Evolutionary conservation across 208 protist genomes (phyloP).

Genomic region (Wallacemonas sp.): DNA sequence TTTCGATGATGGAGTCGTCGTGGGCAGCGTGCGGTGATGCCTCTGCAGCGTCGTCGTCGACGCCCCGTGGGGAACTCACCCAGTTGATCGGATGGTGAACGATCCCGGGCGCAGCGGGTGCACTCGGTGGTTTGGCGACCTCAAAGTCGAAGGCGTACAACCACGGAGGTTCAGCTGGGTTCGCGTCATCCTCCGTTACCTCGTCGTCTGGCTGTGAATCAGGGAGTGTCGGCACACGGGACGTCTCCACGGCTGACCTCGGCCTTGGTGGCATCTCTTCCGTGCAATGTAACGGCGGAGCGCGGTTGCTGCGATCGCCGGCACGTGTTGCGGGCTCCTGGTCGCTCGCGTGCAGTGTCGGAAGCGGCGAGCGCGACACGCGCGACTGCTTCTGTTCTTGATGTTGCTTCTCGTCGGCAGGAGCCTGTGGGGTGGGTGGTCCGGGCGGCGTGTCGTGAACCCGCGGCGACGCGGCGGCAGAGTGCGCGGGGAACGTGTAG

Average conservation of each 20-base stretch:
- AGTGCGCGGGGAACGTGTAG: not conserved
- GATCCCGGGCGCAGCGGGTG: not conserved
- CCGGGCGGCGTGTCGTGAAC: too few relatives aligned
- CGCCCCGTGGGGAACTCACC: not conserved
- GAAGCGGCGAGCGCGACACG: too few relatives aligned
- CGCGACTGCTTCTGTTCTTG: too few relatives aligned
- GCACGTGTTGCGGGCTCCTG: too few relatives aligned
- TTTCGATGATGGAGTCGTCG: constrained; percentile 8
- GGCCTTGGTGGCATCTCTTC: too few relatives aligned
- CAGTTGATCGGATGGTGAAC: not conserved
- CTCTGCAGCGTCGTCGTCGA: not conserved
- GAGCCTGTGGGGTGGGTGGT: too few relatives aligned
- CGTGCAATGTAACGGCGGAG: too few relatives aligned
- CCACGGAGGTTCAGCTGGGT: not conserved
- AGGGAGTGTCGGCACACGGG: too few relatives aligned
- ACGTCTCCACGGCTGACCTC: too few relatives aligned
- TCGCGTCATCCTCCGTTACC: not conserved
- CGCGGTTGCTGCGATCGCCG: too few relatives aligned
- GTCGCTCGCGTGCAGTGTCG: too few relatives aligned
- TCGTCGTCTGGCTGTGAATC: not conserved
- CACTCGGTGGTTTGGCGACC: not conserved
- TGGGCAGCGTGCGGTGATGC: not conserved
- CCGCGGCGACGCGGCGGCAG: not conserved
- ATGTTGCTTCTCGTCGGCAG: too few relatives aligned
- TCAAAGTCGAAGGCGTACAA: constrained; percentile 14